Conservation (phyloP, 768 basidiomycete genomes). For the Pulveroboletus sp. region DNA sequence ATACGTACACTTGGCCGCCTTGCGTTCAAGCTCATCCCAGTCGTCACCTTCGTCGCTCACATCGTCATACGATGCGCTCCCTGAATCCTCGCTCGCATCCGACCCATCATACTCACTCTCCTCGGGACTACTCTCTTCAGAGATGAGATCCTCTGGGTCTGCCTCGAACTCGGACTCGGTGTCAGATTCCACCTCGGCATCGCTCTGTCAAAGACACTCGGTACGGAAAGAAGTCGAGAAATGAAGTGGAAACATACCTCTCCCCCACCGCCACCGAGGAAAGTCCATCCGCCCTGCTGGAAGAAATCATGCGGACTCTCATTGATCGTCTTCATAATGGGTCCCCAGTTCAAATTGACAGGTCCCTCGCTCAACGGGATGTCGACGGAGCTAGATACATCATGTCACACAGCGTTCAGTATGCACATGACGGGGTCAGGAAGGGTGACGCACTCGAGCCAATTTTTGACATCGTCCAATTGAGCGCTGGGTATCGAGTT, state of each 20-base stretch:
- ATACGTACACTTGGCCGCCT: constrained; percentile 78
- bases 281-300: constrained; percentile 97
- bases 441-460: constrained; percentile 79
- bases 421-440: not conserved
- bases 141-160: constrained; percentile 42
- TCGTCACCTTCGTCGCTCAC: constrained; percentile 82
- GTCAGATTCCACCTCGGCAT: constrained; percentile 60
- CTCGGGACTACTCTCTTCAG: constrained; percentile 45
- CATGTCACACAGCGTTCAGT: constrained; percentile 3
- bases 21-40: constrained; percentile 94
- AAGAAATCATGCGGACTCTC: constrained; percentile 96
- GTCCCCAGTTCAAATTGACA: constrained; percentile 97
- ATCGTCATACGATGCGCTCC: constrained; percentile 59
- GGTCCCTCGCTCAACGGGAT: constrained; percentile 94
- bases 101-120: constrained; percentile 56
- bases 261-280: constrained; percentile 68
- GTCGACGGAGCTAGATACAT: constrained; percentile 79
- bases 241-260: constrained; percentile 45
- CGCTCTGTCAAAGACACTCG: constrained; percentile 48
- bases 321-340: constrained; percentile 98
- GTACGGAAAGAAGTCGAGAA: constrained; percentile 20
- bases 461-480: constrained; percentile 97
- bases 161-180: constrained; percentile 68
- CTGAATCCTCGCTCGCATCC: constrained; percentile 55
- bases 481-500: constrained; percentile 91